Evolutionary conservation across 192 early-diverging fungal species (phyloP).

Genomic region (Podila verticillata): DNA sequence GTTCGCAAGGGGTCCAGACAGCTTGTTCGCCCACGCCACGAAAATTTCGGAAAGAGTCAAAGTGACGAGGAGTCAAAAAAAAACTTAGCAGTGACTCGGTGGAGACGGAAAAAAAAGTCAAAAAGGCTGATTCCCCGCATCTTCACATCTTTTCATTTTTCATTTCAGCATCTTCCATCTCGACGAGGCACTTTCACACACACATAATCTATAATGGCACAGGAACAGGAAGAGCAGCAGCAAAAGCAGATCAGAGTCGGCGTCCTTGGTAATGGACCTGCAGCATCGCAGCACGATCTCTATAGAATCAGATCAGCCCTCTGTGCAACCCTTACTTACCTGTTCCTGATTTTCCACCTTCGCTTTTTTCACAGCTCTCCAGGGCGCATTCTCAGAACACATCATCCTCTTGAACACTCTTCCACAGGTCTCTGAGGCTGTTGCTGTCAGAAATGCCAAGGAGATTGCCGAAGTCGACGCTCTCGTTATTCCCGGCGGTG

Average conservation of each 20-base stretch:
- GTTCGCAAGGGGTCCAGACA: too few species aligned
- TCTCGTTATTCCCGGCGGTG: conserved; percentile 95
- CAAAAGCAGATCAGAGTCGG: conserved; percentile 46
- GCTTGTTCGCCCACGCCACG: conserved; percentile 13
- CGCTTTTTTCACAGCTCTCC: conserved; percentile 69
- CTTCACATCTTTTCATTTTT: background rate
- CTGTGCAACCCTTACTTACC: background rate
- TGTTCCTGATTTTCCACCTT: background rate
- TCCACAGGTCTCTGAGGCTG: conserved; percentile 60
- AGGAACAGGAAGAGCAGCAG: conserved; percentile 21
- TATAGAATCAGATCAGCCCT: background rate
- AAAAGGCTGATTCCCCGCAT: too few species aligned
- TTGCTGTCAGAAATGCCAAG: conserved; percentile 74
- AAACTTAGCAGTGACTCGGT: background rate
- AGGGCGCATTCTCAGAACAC: conserved; percentile 97
- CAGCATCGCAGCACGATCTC: background rate
- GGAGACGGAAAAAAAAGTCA: background rate
- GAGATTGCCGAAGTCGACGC: conserved; percentile 84
- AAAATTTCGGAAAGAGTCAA: conserved; percentile 2
- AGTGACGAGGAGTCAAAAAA: too few species aligned
- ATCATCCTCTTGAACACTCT: conserved; percentile 82
- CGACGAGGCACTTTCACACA: background rate
- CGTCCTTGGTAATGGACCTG: conserved; percentile 30
- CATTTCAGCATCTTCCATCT: background rate
- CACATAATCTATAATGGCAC: conserved; percentile 3